These are phyloP conservation scores for Botryotinia globosa DNA, from an alignment of 2,329 filamentous ascomycete species.

Conservation along the genomic window DNA sequence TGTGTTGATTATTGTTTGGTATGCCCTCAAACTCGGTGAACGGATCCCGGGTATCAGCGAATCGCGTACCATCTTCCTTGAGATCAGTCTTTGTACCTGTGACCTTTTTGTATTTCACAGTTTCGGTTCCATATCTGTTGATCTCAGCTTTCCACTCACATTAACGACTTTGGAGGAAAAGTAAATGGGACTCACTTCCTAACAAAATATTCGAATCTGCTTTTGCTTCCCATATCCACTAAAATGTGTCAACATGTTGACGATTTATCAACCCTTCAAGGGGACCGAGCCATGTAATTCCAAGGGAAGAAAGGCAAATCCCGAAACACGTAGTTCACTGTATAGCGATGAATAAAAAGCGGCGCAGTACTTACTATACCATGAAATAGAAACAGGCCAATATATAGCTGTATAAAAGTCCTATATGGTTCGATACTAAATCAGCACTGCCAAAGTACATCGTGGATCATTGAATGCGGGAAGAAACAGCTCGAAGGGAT, in stretches of 20 bases:
- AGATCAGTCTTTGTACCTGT: not conserved
- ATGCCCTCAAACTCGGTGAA: constrained; percentile 12
- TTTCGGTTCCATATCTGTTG: not conserved
- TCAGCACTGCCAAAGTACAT: not conserved
- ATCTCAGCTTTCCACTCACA: not conserved
- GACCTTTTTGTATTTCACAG: not conserved
- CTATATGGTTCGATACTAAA: not conserved
- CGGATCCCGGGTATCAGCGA: not conserved
- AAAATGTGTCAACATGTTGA: not conserved
- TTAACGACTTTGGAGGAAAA: not conserved
- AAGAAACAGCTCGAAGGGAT: not conserved
- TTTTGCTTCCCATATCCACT: constrained; percentile 2
- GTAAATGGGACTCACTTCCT: not conserved
- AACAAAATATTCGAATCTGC: not conserved
- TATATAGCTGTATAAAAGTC: not conserved
- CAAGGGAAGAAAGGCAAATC: not conserved
- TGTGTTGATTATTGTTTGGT: not conserved
- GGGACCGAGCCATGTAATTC: not conserved
- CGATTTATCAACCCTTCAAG: not conserved
- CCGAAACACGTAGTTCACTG: not conserved
- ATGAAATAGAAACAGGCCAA: not conserved
- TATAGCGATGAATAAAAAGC: not conserved
- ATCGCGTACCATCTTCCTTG: not conserved
- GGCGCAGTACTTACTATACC: not conserved
- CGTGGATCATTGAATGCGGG: not conserved